Base-by-base conservation (phyloP, 345 rosid species). In the Pseudoturritis turrita region DNA sequence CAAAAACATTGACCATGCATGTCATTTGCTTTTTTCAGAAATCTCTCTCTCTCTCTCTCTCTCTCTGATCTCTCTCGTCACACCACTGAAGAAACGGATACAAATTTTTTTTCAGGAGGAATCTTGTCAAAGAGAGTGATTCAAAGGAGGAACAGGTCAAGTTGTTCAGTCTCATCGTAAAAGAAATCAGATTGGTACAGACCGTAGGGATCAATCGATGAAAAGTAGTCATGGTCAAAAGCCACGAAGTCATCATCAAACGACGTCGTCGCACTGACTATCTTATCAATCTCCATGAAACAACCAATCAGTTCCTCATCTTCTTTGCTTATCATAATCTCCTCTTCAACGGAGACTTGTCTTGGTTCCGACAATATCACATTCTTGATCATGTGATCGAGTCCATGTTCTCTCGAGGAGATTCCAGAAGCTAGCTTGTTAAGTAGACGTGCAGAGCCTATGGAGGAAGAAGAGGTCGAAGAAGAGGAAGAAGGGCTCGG, bases 391-490 rank as follows among this genome's bases (percentile, higher is more conserved):
- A 1, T 62, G 4, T n/a, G n/a, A n/a, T 75, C 70, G 4, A 76
- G 65, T 45, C 50, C 71, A 6, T 25, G 36, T 68, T 26, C 53
- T 6, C 35, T 62, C 2, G 65, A 68, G 17, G 67, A 59, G 15
- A 74, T 66, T 26, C 15, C 39, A 7, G 73, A 3, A 62, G 79
- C 79, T 13, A 76, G 75, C 56, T 54, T 76, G 79, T 76, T 76
- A 46, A 76, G 73, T 10, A 75, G 31, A 12, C 65, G 41, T 12
- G 69, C 64, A 14, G 70, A 68, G 55, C 54, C 46, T 17, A 59
- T 10, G 17, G 74, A 15, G 17, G 62, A 29, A 41, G 51, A 61
- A 1, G 73, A 49, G n/a, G 53, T 46, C 15, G 37, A 19, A 10
- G 49, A 14, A 43, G 73, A 57, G 7, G 72, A 60, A 25, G 65